A percentile compares a stretch with the other conserved stretches of the same genome.
phyloP scores from a whole-genome alignment of 345 rosid genomes.

The Dipteronia dyeriana region DNA sequence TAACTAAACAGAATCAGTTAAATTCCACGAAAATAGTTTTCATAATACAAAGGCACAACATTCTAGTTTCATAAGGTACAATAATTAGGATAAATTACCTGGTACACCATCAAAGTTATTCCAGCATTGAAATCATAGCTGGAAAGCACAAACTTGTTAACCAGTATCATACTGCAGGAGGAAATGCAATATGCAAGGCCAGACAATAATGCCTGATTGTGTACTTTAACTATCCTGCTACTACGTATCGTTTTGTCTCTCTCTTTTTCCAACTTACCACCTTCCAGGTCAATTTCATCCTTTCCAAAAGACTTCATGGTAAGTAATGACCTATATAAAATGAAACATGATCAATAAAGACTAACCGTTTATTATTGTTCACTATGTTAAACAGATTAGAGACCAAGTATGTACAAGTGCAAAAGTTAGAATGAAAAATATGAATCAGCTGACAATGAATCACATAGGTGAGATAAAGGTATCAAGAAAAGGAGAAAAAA shows the following conservation, averaged over 20 bases:
- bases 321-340: constrained; percentile 44
- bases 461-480: constrained; percentile 6
- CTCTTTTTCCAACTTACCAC: constrained; percentile 62
- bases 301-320: constrained; percentile 59
- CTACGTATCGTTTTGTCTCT: constrained; percentile 50
- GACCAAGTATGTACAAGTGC: neutral
- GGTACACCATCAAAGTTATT: constrained; percentile 92
- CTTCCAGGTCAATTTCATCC: constrained; percentile 79
- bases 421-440: neutral
- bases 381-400: neutral
- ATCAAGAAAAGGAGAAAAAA: neutral
- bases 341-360: constrained; percentile 16
- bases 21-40: constrained; percentile 2
- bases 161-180: constrained; percentile 97
- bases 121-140: constrained; percentile 94
- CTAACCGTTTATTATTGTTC: neutral
- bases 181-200: constrained; percentile 94
- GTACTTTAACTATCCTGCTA: constrained; percentile 45
- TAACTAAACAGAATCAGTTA: constrained; percentile 12
- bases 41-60: neutral
- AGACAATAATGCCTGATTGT: constrained; percentile 78
- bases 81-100: constrained; percentile 47
- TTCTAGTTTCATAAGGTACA: neutral
- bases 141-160: constrained; percentile 92
- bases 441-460: neutral